phyloP scores from a whole-genome alignment of 2,329 filamentous ascomycete species.

The Colletotrichum orchidophilum region DNA sequence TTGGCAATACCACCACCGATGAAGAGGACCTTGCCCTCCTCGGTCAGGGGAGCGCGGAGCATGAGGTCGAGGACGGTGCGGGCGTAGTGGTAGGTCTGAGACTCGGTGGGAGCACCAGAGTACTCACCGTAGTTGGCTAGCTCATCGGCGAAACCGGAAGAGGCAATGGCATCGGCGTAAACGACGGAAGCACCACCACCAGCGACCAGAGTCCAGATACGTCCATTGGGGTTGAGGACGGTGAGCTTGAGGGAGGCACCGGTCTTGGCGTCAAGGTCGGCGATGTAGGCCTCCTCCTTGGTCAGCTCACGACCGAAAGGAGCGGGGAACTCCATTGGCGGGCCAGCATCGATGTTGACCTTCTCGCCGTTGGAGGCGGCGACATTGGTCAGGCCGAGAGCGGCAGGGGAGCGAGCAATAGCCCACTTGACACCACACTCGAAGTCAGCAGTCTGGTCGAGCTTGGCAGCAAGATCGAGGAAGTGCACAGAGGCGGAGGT shows the following conservation, averaged over 20 bases:
- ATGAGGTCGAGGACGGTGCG: constrained; percentile 96
- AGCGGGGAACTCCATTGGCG: constrained; percentile 98
- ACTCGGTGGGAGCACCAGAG: constrained; percentile 98
- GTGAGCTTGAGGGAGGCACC: constrained; percentile 99
- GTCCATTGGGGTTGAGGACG: constrained; percentile 88
- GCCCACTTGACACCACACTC: constrained; percentile 99
- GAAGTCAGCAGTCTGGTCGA: constrained; percentile 99
- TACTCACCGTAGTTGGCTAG: constrained; percentile 99
- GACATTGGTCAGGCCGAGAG: constrained; percentile 81
- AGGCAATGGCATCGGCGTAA: constrained; percentile 98
- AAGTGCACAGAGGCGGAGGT: constrained; percentile 97
- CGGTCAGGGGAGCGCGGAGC: constrained; percentile 85
- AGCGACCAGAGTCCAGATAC: constrained; percentile 97
- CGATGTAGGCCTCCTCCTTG: constrained; percentile 99
- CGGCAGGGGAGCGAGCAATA: constrained; percentile 88
- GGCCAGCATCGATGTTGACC: constrained; percentile 94
- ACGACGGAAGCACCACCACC: constrained; percentile 99
- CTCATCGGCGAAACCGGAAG: constrained; percentile 92
- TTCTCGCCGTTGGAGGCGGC: constrained; percentile 72
- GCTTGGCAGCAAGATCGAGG: constrained; percentile 97
- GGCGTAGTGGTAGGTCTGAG: constrained; percentile 99
- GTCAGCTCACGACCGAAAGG: constrained; percentile 98
- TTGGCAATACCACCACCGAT: constrained; percentile 99
- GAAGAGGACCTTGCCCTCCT: constrained; percentile 98
- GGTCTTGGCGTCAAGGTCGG: constrained; percentile 98